Conservation (phyloP, 805 yeast species). For the Tetrapisispora namnaoensis region DNA sequence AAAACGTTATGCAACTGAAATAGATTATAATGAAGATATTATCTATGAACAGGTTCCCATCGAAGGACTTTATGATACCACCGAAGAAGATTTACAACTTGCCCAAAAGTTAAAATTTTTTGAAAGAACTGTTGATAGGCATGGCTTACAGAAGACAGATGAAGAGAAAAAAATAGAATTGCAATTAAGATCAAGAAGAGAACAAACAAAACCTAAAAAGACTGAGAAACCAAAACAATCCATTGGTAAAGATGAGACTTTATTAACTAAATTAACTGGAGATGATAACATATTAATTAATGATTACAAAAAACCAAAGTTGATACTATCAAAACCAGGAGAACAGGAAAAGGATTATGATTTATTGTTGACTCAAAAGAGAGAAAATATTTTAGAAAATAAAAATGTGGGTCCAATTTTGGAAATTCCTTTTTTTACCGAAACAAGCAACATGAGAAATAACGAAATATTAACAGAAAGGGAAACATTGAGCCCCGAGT, state of each 20-base stretch:
- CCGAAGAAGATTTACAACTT: constrained; percentile 44
- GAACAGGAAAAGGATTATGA: constrained; percentile 5
- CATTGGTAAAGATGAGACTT: constrained; percentile 13
- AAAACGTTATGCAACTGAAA: constrained; percentile 46
- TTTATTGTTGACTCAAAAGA: constrained; percentile 16
- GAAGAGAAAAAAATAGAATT: constrained; percentile 21
- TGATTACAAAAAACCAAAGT: constrained; percentile 19
- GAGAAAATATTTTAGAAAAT: constrained; percentile 15
- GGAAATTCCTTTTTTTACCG: neutral
- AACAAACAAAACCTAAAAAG: constrained; percentile 12
- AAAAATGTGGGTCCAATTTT: constrained; percentile 5
- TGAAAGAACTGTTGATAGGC: constrained; percentile 33
- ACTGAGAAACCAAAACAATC: constrained; percentile 12
- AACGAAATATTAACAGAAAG: neutral
- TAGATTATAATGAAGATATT: constrained; percentile 77
- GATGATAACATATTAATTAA: constrained; percentile 7
- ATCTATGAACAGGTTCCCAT: constrained; percentile 67
- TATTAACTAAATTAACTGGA: constrained; percentile 5
- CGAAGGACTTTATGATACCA: constrained; percentile 57
- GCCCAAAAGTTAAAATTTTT: constrained; percentile 32
- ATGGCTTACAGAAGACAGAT: constrained; percentile 38
- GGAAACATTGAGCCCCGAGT: neutral
- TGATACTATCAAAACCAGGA: constrained; percentile 32
- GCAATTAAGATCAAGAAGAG: constrained; percentile 18
- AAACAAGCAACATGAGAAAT: neutral